A percentile compares a stretch with the other conserved stretches of the same genome.
Evolutionary conservation across 2,329 filamentous ascomycete species (phyloP).

Genomic region (Ophiostoma quercus): DNA sequence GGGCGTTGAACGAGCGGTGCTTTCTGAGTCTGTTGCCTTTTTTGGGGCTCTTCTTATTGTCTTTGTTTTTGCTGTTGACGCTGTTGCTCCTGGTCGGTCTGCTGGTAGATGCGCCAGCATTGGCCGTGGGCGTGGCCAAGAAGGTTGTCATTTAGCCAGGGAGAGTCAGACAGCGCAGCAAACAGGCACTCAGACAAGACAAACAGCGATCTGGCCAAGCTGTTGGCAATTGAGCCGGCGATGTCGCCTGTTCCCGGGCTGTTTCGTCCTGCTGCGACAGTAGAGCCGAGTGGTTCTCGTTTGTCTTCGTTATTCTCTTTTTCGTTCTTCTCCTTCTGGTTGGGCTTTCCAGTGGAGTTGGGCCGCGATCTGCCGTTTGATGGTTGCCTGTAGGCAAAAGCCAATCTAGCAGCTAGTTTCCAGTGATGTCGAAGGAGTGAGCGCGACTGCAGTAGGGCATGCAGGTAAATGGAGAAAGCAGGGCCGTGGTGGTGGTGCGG

Average conservation of each 20-base stretch:
- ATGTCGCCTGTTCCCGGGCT: constrained; percentile 3
- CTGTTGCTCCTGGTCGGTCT: constrained; percentile 17
- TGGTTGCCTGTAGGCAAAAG: constrained; percentile 19
- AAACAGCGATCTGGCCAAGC: constrained; percentile 13
- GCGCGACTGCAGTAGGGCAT: constrained; percentile 24
- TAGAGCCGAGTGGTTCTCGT: neutral
- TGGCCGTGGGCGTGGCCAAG: constrained; percentile 12
- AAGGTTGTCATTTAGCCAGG: constrained; percentile 23
- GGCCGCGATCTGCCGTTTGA: constrained; percentile 17
- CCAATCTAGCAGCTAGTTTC: neutral
- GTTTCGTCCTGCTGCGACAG: neutral
- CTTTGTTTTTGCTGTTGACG: neutral
- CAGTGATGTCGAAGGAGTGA: neutral
- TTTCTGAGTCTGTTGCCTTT: neutral
- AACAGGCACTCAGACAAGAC: neutral
- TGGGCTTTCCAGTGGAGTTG: constrained; percentile 18
- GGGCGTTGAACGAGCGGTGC: constrained; percentile 2
- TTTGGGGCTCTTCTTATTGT: neutral
- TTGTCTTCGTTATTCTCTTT: neutral
- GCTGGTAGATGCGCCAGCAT: constrained; percentile 16
- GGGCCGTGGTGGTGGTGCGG: constrained; percentile 14
- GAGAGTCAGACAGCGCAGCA: neutral
- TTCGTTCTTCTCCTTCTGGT: neutral
- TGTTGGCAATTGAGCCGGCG: neutral
- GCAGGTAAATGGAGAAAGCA: constrained; percentile 27